Evolutionary conservation across 305 asterid genomes (phyloP), one percentile per base, ranked within the genome.

Genomic region (Petunia hybrid): DNA sequence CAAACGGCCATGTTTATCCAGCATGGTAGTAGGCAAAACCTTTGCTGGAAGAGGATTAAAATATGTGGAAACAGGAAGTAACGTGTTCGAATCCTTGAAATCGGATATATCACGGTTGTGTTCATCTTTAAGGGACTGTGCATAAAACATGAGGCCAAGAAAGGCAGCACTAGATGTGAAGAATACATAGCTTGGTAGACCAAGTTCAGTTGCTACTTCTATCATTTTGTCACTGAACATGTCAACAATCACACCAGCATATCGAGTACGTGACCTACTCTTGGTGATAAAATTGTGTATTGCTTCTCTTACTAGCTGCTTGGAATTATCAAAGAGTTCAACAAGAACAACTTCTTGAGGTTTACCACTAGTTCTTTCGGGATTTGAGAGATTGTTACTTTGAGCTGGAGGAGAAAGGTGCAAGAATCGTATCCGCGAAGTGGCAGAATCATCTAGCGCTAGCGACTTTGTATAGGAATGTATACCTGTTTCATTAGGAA

Each of bases 161-260:
- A 1, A 65, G 0, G 83, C 84, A 5, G 93, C 89, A 41, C 89
- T 79, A 57, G 88, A 86, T 3, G 93, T 87, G 66, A 77, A 88
- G 82, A 88, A 88, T 2, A 86, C 75, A 39, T 90, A 90, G 8
- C 87, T 42, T 0, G 93, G 93, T 43, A 86, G 53, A 10, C 74
- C 70, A 4, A 89, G 80, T 12, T 88, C 93, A 3, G 82, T 63
- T 4, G 91, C 96, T 4, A 91, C 86, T 3, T 87, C 89, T 2
- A 85, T 82, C 83, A 91, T 77, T 14, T 42, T 6, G 4, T 83
- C 68, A 79, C 90, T 86, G 55, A 90, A 82, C 87, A 90, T 86
- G 71, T 89, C 93, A 13, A 91, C 48, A 0, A 90, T 75, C 65
- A 91, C 43, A 0, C 94, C 90, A 0, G 80, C 82, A 0, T 86